phyloP scores from a whole-genome alignment of 768 basidiomycete species.

The Tylopilus intermedius region DNA sequence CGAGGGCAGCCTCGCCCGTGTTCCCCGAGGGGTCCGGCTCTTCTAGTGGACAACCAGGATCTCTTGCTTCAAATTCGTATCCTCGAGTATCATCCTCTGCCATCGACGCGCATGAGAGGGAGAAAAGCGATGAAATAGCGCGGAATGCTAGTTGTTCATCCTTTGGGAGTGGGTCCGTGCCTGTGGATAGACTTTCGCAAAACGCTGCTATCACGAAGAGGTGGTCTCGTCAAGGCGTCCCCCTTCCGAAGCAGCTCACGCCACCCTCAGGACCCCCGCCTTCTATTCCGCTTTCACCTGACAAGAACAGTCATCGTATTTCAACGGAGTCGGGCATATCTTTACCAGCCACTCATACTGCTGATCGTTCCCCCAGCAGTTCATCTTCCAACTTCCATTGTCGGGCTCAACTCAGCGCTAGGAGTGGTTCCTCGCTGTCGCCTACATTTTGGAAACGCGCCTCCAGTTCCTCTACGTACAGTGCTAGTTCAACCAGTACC shows the following conservation, averaged over 20 bases:
- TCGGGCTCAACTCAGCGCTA: constrained; percentile 30
- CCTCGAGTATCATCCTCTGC: background rate
- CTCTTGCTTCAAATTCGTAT: constrained; percentile 3
- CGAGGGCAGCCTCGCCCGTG: constrained; percentile 9
- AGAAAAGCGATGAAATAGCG: constrained; percentile 1
- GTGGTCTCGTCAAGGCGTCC: constrained; percentile 50
- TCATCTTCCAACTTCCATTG: constrained; percentile 35
- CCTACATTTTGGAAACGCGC: constrained; percentile 52
- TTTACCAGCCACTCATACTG: constrained; percentile 29
- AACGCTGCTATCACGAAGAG: constrained; percentile 33
- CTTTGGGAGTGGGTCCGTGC: background rate
- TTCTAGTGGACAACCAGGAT: constrained; percentile 1
- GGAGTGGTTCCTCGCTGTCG: constrained; percentile 41
- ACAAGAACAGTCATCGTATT: constrained; percentile 17
- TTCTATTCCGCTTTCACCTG: constrained; percentile 34
- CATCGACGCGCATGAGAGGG: background rate
- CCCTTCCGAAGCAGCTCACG: constrained; percentile 47
- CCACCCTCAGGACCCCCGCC: constrained; percentile 61
- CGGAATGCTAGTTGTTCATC: background rate
- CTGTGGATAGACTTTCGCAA: constrained; percentile 28
- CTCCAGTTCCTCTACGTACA: constrained; percentile 47
- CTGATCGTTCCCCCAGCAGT: constrained; percentile 33
- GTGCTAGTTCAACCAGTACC: constrained; percentile 39
- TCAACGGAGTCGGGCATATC: constrained; percentile 25
- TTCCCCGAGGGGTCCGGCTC: constrained; percentile 3